phyloP scores from a whole-genome alignment of 2,329 filamentous ascomycete species.

The Cercospora berteroae region DNA sequence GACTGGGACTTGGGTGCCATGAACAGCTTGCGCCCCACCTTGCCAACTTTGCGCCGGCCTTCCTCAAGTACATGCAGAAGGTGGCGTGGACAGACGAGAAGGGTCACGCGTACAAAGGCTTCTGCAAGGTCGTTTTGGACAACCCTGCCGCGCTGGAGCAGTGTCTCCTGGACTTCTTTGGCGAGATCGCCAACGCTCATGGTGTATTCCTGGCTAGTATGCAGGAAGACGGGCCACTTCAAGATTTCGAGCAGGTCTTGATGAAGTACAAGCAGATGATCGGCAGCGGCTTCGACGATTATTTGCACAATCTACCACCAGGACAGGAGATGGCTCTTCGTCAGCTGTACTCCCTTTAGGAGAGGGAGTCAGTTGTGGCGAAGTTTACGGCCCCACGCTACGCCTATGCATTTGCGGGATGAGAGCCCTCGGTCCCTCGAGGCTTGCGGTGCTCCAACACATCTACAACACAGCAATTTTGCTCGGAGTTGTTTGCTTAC shows the following conservation, averaged over 20 bases:
- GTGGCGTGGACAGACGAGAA: conserved; percentile 92
- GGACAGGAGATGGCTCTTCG: conserved; percentile 46
- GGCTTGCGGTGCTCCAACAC: not conserved
- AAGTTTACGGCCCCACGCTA: conserved; percentile 6
- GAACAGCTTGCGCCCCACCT: conserved; percentile 76
- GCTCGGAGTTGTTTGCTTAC: conserved; percentile 22
- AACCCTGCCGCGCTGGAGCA: conserved; percentile 93
- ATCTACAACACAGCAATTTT: conserved; percentile 11
- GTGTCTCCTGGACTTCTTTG: conserved; percentile 77
- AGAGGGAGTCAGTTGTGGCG: conserved; percentile 24
- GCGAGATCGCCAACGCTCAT: conserved; percentile 71
- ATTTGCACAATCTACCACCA: conserved; percentile 48
- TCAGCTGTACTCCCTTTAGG: conserved; percentile 44
- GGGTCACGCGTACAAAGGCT: conserved; percentile 86
- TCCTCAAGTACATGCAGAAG: conserved; percentile 76
- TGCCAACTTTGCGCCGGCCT: conserved; percentile 74
- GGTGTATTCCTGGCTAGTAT: conserved; percentile 59
- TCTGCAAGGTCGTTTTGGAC: conserved; percentile 76
- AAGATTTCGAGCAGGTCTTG: conserved; percentile 66
- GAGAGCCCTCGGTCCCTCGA: not conserved
- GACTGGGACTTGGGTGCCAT: conserved; percentile 76
- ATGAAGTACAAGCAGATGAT: conserved; percentile 56
- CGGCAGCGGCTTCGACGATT: conserved; percentile 51
- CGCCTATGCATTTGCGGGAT: conserved; percentile 6
- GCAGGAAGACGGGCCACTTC: conserved; percentile 59